phyloP scores from a whole-genome alignment of 345 rosid genomes.

The Viola odorata region DNA sequence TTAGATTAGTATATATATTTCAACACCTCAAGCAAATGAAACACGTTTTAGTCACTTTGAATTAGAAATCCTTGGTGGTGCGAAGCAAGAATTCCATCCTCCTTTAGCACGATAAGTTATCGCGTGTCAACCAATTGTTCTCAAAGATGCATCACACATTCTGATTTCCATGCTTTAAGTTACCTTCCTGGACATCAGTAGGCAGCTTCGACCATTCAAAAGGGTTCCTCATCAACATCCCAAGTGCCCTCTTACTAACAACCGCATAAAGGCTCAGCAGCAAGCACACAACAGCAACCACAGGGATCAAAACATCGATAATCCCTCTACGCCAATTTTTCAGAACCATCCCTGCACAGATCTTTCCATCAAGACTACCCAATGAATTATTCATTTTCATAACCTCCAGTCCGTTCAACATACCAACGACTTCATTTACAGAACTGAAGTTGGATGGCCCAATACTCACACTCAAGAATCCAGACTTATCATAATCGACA shows the following conservation, averaged over 20 bases:
- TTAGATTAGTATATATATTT: neutral
- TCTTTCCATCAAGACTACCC: conserved; percentile 73
- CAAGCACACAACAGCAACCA: conserved; percentile 56
- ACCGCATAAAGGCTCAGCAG: conserved; percentile 45
- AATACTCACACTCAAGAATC: conserved; percentile 46
- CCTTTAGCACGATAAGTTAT: neutral
- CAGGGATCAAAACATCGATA: conserved; percentile 41
- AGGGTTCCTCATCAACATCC: conserved; percentile 5
- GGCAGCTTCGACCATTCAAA: conserved; percentile 63
- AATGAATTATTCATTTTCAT: conserved; percentile 81
- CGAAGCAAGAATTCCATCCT: neutral
- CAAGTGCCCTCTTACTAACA: conserved; percentile 36
- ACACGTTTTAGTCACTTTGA: neutral
- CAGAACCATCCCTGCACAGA: conserved; percentile 43
- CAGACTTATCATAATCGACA: conserved; percentile 34
- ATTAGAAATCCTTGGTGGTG: neutral
- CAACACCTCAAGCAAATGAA: neutral
- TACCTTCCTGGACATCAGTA: conserved; percentile 28
- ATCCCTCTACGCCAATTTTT: conserved; percentile 44
- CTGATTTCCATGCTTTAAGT: conserved; percentile 25
- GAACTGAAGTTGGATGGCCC: conserved; percentile 51
- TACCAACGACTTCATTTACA: conserved; percentile 46
- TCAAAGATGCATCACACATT: conserved; percentile 25
- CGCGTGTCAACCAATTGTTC: neutral
- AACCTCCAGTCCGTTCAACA: conserved; percentile 82